Conservation (phyloP, 768 basidiomycete genomes). For the Albatrellus ellisii region DNA sequence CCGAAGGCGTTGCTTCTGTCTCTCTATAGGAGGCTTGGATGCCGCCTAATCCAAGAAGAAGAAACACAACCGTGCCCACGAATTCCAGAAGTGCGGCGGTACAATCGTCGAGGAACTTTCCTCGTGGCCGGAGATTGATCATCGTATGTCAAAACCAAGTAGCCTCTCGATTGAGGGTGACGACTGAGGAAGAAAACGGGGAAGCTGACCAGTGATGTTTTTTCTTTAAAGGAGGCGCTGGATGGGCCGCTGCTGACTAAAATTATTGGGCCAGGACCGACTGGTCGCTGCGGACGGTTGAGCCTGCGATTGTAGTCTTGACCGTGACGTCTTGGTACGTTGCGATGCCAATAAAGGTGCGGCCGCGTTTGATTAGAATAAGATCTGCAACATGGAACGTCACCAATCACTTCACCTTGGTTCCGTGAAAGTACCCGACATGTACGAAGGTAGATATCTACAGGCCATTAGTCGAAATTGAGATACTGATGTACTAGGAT, state of each 20-base stretch:
- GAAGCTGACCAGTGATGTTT: not conserved
- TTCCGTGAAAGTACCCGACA: no score
- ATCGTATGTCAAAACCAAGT: not conserved
- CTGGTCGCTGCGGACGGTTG: no score
- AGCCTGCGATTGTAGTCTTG: no score
- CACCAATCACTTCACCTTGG: no score
- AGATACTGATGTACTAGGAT: no score
- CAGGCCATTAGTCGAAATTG: no score
- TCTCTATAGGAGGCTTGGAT: conserved; percentile 50
- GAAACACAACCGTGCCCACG: conserved; percentile 46
- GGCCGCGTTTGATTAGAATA: no score
- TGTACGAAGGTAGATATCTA: no score
- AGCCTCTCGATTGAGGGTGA: not conserved
- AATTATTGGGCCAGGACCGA: not conserved
- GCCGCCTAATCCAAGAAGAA: conserved; percentile 52
- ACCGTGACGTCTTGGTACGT: no score
- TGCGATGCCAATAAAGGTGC: no score
- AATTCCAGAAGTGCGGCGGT: conserved; percentile 44
- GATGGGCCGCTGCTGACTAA: not conserved
- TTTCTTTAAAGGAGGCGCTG: not conserved
- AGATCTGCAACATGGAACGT: no score
- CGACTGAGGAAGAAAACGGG: conserved; percentile 1
- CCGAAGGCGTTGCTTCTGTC: conserved; percentile 20
- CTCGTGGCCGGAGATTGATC: no score
- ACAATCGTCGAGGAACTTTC: conserved; percentile 25